Conservation (phyloP, 441 rosid species). For the Populus hybrid region DNA sequence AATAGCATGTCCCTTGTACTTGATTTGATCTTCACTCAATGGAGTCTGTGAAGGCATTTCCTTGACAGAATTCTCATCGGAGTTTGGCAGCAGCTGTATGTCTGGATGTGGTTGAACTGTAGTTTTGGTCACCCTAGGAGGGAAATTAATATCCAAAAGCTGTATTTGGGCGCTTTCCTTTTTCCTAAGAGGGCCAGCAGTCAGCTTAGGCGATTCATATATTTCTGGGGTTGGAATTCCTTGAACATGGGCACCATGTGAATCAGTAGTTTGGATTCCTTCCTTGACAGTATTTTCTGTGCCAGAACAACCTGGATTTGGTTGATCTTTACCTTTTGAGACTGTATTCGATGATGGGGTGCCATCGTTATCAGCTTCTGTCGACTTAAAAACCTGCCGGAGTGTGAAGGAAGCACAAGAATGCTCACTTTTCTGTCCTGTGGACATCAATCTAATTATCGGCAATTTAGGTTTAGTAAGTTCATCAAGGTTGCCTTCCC, state of each 20-base stretch:
- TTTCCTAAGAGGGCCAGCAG: slow-evolving; percentile 58
- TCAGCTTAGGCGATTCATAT: slow-evolving; percentile 72
- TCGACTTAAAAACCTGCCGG: slow-evolving; percentile 73
- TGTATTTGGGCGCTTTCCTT: slow-evolving; percentile 50
- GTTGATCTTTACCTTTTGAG: slow-evolving; percentile 43
- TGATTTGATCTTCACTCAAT: slow-evolving; percentile 35
- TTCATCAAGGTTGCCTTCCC: slow-evolving; percentile 97
- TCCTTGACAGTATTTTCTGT: slow-evolving; percentile 39
- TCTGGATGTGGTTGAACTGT: slow-evolving; percentile 29
- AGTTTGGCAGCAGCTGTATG: slow-evolving; percentile 24
- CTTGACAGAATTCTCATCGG: slow-evolving; percentile 32
- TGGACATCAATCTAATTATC: slow-evolving; percentile 77
- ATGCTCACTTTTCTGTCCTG: slow-evolving; percentile 87
- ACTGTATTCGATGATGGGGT: slow-evolving; percentile 61
- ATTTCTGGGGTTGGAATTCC: slow-evolving; percentile 91
- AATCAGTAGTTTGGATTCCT: slow-evolving; percentile 41
- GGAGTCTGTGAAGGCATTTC: slow-evolving; percentile 24
- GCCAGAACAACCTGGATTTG: slow-evolving; percentile 40
- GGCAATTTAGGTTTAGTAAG: slow-evolving; percentile 80
- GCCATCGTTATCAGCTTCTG: slow-evolving; percentile 43
- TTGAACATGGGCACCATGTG: slow-evolving; percentile 52
- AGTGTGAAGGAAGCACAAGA: slow-evolving; percentile 83
- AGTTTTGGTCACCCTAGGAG: slow-evolving; percentile 48
- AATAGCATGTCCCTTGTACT: slow-evolving; percentile 21
- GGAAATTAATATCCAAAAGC: slow-evolving; percentile 93